Conservation (phyloP, 768 basidiomycete genomes). For the Lentinula raphanica region DNA sequence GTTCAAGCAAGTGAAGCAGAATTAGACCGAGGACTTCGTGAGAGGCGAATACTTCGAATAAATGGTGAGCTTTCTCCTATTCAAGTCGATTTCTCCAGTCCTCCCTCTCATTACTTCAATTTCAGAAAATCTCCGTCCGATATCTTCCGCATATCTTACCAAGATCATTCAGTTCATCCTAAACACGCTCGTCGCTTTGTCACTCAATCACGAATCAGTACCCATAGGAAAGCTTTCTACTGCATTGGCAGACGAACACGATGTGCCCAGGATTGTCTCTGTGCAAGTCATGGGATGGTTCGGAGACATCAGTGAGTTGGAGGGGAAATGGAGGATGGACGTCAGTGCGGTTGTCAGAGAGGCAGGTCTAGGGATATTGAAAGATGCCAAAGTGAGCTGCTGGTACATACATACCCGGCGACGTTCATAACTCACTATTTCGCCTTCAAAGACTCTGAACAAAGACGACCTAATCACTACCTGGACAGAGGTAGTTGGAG, state of each 20-base stretch:
- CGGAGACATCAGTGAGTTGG: conserved; percentile 42
- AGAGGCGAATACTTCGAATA: conserved; percentile 68
- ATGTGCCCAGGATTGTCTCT: conserved; percentile 55
- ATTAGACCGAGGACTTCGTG: conserved; percentile 55
- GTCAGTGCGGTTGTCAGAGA: conserved; percentile 58
- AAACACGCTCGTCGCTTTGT: conserved; percentile 63
- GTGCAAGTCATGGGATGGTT: conserved; percentile 81
- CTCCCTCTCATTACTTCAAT: neutral
- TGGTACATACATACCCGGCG: too few relatives aligned
- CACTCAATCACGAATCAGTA: conserved; percentile 45
- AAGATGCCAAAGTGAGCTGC: conserved; percentile 47
- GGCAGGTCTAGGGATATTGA: conserved; percentile 71
- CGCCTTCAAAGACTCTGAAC: conserved; percentile 45
- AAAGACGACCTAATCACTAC: conserved; percentile 51
- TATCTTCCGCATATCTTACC: conserved; percentile 60
- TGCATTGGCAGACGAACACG: conserved; percentile 67
- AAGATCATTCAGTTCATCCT: conserved; percentile 73
- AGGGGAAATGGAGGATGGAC: conserved; percentile 64
- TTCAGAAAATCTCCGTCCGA: conserved; percentile 67
- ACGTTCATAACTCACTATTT: neutral
- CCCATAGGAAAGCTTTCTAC: conserved; percentile 55
- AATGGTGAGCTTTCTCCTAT: conserved; percentile 40
- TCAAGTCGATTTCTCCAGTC: neutral
- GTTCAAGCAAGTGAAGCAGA: conserved; percentile 85
- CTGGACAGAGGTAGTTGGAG: conserved; percentile 77